These are phyloP conservation scores for Jamesozyma gamospora DNA, from an alignment of 805 yeast species.

Conservation along the genomic window DNA sequence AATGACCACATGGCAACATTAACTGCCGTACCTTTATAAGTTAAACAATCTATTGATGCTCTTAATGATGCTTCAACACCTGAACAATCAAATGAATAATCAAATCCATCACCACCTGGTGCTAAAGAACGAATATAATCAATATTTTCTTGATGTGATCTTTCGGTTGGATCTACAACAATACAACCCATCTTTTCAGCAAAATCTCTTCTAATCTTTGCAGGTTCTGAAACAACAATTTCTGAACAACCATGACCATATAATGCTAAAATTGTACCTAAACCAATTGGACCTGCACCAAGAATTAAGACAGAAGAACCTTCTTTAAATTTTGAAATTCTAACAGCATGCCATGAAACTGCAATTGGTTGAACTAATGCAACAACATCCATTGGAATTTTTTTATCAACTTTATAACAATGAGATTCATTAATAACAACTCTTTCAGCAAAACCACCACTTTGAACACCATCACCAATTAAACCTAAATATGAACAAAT, in stretches of 20 bases:
- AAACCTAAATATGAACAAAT: constrained; percentile 41
- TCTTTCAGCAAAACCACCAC: constrained; percentile 48
- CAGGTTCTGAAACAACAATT: constrained; percentile 47
- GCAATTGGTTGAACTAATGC: constrained; percentile 51
- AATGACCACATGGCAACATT: constrained; percentile 58
- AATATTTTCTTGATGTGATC: constrained; percentile 30
- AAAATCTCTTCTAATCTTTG: constrained; percentile 40
- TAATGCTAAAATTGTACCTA: constrained; percentile 48
- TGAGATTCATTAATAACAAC: constrained; percentile 34
- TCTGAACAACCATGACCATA: constrained; percentile 42
- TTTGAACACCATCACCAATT: constrained; percentile 46
- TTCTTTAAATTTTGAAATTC: constrained; percentile 34
- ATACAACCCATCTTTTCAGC: constrained; percentile 42
- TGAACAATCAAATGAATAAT: constrained; percentile 44
- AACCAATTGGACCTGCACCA: constrained; percentile 58
- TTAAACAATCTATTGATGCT: constrained; percentile 41
- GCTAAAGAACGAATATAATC: constrained; percentile 33
- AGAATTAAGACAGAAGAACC: constrained; percentile 42
- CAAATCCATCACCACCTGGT: constrained; percentile 39
- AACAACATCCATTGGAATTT: constrained; percentile 42
- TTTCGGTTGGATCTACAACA: constrained; percentile 38
- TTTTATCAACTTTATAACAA: constrained; percentile 34
- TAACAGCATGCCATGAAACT: constrained; percentile 50
- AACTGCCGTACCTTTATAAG: constrained; percentile 48
- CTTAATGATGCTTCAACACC: constrained; percentile 42